Evolutionary conservation across 2,329 filamentous ascomycete species (phyloP), one percentile per base, ranked within the genome.

Genomic region (Aureobasidium sp.): DNA sequence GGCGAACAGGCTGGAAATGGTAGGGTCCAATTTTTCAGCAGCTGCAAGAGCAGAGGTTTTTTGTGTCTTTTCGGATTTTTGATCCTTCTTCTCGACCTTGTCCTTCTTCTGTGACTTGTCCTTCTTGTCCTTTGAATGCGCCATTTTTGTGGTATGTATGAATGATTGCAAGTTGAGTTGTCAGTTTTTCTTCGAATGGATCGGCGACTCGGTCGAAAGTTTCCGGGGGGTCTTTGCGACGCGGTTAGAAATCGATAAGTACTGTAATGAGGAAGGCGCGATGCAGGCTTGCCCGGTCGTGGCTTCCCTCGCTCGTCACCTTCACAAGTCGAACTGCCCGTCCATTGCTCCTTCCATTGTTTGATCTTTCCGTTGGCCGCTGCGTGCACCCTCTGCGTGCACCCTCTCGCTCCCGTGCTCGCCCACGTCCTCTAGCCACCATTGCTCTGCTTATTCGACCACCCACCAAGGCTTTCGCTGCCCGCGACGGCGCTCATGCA

Each of bases 1-100:
- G 27, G 78, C 74, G 69, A 81, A 81, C 52, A 81, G 70, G 58
- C 77, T 79, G n/a, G 76, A 75, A 36, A 81, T 66, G 41, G 68
- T 68, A 21, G 77, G 74, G 64, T 80, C 76, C 55, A 79, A 30
- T 13, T 59, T 32, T 25, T 52, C 52, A 30, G 45, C n/a, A 13
- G 34, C 34, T 11, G 41, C 34, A 4, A 41, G 48, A 61, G 48
- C n/a, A 15, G 48, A 48, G 16, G 50, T 2, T 11, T 50, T 49
- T 32, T 25, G 25, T 7, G 44, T 8, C 57, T 48, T 54, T 21
- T 48, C 42, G 36, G 45, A 27, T 36, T 52, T 62, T 13, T 30
- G 21, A 2, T 37, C 21, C 44, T 36, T 42, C n/a, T 48, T 60
- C 10, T 37, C 45, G 60, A 15, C 55, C 42, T 62, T 62, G 27